A percentile compares a stretch with the other conserved stretches of the same genome.
Conservation (phyloP, 176 grass and related monocot genomes). For the Hsuehochloa calcarea region DNA sequence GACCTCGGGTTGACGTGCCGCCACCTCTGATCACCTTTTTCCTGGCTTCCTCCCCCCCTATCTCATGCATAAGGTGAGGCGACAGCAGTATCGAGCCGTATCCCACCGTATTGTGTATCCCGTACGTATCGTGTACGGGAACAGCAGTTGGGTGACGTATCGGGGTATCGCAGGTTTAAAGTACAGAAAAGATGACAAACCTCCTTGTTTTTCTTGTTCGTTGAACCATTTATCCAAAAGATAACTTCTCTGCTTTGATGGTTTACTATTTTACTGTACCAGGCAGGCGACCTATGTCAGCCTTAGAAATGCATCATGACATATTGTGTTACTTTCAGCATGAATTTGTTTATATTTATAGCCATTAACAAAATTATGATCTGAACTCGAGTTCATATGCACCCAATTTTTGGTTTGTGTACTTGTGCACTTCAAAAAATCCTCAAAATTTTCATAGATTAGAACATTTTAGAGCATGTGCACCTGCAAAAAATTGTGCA, state of each 20-base stretch:
- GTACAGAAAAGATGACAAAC: not conserved
- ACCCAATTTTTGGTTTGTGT: too few species aligned
- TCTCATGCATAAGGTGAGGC: too few species aligned
- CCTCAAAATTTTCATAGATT: not conserved
- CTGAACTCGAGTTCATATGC: too few species aligned
- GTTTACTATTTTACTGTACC: constrained; percentile 7
- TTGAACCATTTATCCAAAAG: not conserved
- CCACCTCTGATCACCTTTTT: too few species aligned
- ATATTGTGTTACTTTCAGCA: not conserved
- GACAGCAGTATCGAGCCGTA: not conserved
- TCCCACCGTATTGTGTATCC: too few species aligned
- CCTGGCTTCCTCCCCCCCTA: too few species aligned
- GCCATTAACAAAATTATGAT: not conserved
- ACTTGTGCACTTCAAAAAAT: not conserved
- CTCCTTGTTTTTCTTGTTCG: not conserved
- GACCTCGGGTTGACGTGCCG: too few species aligned
- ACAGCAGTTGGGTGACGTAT: too few species aligned
- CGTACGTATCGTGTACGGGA: too few species aligned
- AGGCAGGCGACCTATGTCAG: not conserved
- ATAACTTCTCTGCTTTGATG: not conserved
- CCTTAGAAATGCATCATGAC: constrained; percentile 5
- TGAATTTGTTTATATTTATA: not conserved
- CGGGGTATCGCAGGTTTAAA: not conserved
- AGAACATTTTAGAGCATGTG: not conserved
- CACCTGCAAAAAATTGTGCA: not conserved